Base-by-base conservation (phyloP, 345 rosid species). In the Citrus glauca region DNA sequence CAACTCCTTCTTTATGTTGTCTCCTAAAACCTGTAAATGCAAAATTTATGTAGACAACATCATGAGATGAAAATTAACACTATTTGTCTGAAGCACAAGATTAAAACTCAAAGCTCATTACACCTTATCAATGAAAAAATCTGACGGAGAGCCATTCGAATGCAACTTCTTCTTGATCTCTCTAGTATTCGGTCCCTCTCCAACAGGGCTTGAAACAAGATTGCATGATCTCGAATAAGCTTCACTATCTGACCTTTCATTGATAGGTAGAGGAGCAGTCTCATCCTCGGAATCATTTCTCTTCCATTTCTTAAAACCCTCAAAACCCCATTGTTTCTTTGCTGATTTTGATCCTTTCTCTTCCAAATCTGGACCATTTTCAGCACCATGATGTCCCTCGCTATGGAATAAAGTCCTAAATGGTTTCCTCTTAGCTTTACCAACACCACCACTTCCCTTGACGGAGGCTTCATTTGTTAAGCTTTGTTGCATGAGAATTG, bases 101-200 rank as follows among this genome's bases (percentile, higher is more conserved):
- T 59, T 9, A 24, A 59, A 59, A 22, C 28, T 22, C 13, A 22
- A 59, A 59, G 10, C 28, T n/a, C 2, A 22, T 32, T 5, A 14
- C 53, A 92, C 97, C 91, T 92, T 92, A 22, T 90, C 97, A 30
- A 90, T 84, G 86, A 90, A 92, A 79, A 90, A 92, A 87, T 92
- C 93, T 1, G 97, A 89, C 42, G 91, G 82, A 75, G 92, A 81
- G 35, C 93, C 94, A 80, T 88, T 78, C 16, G 97, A 85, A 77
- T 84, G 91, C 75, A 89, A 79, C 84, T 89, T 90, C 77, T 61
- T 88, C 86, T 92, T 92, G 6, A 92, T 89, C 79, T 84, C 87
- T 80, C 83, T 92, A 6, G 89, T 89, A 76, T 90, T 86, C 0
- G 94, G 93, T 32, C 94, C 94, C 69, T 86, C 94, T 48, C 94